These are phyloP conservation scores for Starmerella ratchasimensis DNA, from an alignment of 805 yeast species.

Conservation along the genomic window DNA sequence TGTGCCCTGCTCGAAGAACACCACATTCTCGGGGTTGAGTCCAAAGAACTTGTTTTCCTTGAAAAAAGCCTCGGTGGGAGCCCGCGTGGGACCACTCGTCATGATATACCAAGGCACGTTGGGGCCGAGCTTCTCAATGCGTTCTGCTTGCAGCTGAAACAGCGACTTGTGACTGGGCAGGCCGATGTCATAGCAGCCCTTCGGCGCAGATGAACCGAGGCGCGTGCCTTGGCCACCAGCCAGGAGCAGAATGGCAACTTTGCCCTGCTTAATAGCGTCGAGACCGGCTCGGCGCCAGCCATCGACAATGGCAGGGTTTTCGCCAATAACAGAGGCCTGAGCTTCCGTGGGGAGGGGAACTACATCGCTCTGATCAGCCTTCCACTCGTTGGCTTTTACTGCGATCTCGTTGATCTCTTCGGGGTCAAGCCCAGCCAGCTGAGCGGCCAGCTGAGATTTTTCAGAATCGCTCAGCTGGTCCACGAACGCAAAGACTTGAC, in stretches of 20 bases:
- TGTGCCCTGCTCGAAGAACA: constrained; percentile 87
- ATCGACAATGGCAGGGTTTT: constrained; percentile 21
- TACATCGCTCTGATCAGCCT: constrained; percentile 14
- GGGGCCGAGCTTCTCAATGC: constrained; percentile 40
- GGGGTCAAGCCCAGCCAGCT: constrained; percentile 29
- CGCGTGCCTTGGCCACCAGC: constrained; percentile 99
- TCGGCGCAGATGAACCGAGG: constrained; percentile 77
- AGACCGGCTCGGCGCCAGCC: constrained; percentile 44
- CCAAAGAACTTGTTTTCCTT: constrained; percentile 55
- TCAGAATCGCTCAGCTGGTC: constrained; percentile 23
- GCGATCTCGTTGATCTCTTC: constrained; percentile 24
- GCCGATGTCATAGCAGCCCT: constrained; percentile 83
- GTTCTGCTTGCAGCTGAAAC: constrained; percentile 88
- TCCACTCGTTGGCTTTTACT: constrained; percentile 12
- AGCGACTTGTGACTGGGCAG: constrained; percentile 73
- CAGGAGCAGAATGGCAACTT: constrained; percentile 82
- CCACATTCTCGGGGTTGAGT: constrained; percentile 41
- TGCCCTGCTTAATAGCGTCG: constrained; percentile 49
- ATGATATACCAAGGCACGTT: constrained; percentile 77
- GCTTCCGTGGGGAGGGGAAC: constrained; percentile 24
- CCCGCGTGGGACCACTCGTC: constrained; percentile 85
- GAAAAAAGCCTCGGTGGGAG: constrained; percentile 61
- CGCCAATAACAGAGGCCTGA: constrained; percentile 23
- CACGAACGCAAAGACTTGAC: constrained; percentile 30
- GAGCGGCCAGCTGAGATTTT: constrained; percentile 22